These are phyloP conservation scores for Alternaria sp. DNA, from an alignment of 2,329 filamentous ascomycete species.

Conservation along the genomic window DNA sequence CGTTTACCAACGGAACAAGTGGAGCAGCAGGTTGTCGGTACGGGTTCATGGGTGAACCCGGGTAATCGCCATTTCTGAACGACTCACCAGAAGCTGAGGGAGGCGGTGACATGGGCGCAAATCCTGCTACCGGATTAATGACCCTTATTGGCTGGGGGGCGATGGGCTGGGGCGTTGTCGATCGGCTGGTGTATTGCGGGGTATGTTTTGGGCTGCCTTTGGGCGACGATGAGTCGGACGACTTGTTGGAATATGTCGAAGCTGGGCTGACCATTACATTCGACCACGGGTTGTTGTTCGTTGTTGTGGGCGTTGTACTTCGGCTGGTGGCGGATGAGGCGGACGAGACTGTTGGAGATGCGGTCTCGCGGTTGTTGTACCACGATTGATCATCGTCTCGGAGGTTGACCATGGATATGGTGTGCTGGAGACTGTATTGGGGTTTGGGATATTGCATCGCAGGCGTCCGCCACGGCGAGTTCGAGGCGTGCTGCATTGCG, in stretches of 20 bases:
- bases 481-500: constrained; percentile 46
- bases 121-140: constrained; percentile 40
- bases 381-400: constrained; percentile 45
- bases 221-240: constrained; percentile 42
- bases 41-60: constrained; percentile 42
- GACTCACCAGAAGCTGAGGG: constrained; percentile 37
- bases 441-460: constrained; percentile 41
- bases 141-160: constrained; percentile 47
- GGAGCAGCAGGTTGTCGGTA: constrained; percentile 39
- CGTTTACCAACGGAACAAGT: constrained; percentile 42
- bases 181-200: constrained; percentile 48
- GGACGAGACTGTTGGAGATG: constrained; percentile 49
- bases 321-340: constrained; percentile 48
- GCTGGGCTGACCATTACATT: constrained; percentile 43
- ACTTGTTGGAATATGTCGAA: constrained; percentile 38
- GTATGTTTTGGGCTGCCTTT: constrained; percentile 45
- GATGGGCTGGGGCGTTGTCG: constrained; percentile 38
- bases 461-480: constrained; percentile 44
- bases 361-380: constrained; percentile 41
- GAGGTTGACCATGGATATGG: constrained; percentile 50
- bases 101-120: constrained; percentile 43
- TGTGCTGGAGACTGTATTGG: constrained; percentile 46
- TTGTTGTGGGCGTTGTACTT: constrained; percentile 45
- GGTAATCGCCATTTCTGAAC: constrained; percentile 38
- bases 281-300: constrained; percentile 49